Percentiles rank a stretch among this genome's conserved stretches.
Conservation (phyloP, 495 filamentous ascomycete species). For the Talaromyces thailandensis region DNA sequence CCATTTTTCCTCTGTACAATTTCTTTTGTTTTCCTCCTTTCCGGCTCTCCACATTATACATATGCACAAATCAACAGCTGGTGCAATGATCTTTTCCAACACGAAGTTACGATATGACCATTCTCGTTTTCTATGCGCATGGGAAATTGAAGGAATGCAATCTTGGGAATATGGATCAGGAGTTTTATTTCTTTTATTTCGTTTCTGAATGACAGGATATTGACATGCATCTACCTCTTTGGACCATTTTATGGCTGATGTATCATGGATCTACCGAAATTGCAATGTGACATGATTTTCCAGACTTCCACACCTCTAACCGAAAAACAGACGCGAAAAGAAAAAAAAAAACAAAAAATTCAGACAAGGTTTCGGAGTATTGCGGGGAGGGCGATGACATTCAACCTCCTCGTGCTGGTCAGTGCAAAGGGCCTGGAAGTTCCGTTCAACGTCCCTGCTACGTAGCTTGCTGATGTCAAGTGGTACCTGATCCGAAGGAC, state of each 20-base stretch:
- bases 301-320: neutral
- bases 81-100: neutral
- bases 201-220: neutral
- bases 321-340: neutral
- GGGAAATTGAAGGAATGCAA: neutral
- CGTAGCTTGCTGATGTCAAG: neutral
- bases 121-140: neutral
- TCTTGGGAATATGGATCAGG: constrained; percentile 8
- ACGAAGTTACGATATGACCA: neutral
- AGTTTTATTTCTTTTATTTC: constrained; percentile 12
- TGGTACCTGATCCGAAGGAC: neutral
- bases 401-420: neutral
- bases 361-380: neutral
- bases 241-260: neutral
- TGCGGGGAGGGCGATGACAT: neutral
- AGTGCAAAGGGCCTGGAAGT: neutral
- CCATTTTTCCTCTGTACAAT: constrained; percentile 6
- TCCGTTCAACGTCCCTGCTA: neutral
- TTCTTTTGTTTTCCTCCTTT: constrained; percentile 6
- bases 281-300: neutral
- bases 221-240: neutral
- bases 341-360: neutral
- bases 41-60: neutral
- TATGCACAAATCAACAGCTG: neutral
- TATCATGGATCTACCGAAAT: constrained; percentile 1